Base-by-base conservation (phyloP, 495 filamentous ascomycete species). In the Viridothelium virens region DNA sequence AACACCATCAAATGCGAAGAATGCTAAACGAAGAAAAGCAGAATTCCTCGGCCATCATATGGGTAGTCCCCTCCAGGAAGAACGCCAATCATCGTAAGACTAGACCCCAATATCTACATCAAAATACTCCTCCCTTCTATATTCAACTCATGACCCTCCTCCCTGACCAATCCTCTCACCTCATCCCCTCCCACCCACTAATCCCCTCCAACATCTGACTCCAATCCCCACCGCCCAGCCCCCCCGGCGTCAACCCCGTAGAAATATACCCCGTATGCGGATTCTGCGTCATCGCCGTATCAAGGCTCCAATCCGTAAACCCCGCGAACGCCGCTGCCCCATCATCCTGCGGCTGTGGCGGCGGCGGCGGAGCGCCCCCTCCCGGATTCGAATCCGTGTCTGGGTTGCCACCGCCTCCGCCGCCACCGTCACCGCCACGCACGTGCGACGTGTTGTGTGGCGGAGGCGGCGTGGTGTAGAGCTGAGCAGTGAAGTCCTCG, bases 181-280 rank as follows among this genome's bases (percentile, higher is more conserved):
- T 59, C 53, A 59, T 59, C 14, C 53, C 53, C 1, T 59, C 53
- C 53, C 53, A 59, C 53, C 53, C 53, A 59, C 31, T 59, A 18
- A 59, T 59, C 7, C 53, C 53, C 53, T 59, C 53, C 53, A 59
- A 18, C 53, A 59, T 59, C 53, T 59, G 53, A 36, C 53, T 59
- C 53, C 53, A 59, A 36, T 59, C 53, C 1, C 53, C 53, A 3
- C 25, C 7, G 3, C 31, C 53, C 3, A 31, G 4, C 0, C 53
- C 53, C 0, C 25, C 53, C 5, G 53, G 53, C 18, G 53, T 59
- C 53, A 59, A 31, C 6, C 53, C 53, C 6, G 53, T 59, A 18
- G 53, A 59, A 7, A 59, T 11, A 36, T 59, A 59, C 6, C 53
- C 53, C 7, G 53, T 59, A 3, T 59, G 53, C 14, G 53, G 11